Base-by-base conservation (phyloP, 108 stramenopile genomes). In the Fistulifera pelliculosa region DNA sequence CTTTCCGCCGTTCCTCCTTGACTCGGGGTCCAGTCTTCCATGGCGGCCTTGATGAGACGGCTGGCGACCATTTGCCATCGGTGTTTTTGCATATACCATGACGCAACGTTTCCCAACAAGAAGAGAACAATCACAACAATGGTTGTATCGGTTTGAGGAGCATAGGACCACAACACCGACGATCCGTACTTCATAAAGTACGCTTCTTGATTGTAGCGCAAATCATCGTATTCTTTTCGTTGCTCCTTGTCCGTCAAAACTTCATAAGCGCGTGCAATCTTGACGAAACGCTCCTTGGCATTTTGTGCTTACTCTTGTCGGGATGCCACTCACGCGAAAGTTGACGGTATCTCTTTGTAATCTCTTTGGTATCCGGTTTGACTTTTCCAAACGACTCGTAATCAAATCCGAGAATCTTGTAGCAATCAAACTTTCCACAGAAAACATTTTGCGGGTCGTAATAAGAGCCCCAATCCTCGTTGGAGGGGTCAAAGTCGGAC, bases 371-470 rank as follows among this genome's bases (percentile, higher is more conserved):
- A 14, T 72, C 50, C n/a, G 86, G 90, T 16, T 67, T 73, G 15
- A 66, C 63, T 1, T 31, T 51, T 12, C 74, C 79, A 54, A 75
- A 86, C 5, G 61, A 54, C 69, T 86, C 82, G 59, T 86, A 84
- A 49, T 93, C 90, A 52, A 93, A 93, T 24, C 90, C 90, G 11
- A 93, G 68, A 61, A 93, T 87, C 41, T 73, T 73, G 65, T 93
- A 93, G 40, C 90, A 93, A 62, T 93, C 90, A 59, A 75, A 86
- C 47, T 84, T 66, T 8, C 90, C 90, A 47, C 90, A 93, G 51
- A 93, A 93, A 7, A 80, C 55, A 42, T 76, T 77, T 48, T 87
- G 76, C 11, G 90, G 90, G 64, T 93, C 90, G 51, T 93, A 88
- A 48, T 84, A 87, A 10, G 57, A 58, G 6, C 90, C 90, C 90